Conservation (phyloP, 2,329 filamentous ascomycete genomes). For the Cryphonectria radicalis region DNA sequence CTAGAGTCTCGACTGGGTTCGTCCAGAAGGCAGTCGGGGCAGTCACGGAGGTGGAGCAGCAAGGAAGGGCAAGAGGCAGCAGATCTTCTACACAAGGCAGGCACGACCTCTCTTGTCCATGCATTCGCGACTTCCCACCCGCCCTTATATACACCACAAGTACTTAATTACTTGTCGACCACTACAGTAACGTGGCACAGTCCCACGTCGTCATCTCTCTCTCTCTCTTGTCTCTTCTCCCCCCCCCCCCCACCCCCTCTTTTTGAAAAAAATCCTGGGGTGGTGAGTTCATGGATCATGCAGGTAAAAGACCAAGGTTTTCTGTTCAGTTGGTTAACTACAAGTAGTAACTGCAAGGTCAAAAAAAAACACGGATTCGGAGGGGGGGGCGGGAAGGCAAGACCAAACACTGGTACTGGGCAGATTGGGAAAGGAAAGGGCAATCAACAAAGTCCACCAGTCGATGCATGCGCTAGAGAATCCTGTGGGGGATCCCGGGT, state of each 20-base stretch:
- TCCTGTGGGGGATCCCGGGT: background rate
- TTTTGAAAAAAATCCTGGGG: no score
- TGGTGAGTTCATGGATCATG: background rate
- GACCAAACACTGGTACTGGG: background rate
- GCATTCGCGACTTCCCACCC: background rate
- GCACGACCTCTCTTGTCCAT: background rate
- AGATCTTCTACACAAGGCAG: background rate
- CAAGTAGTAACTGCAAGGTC: background rate
- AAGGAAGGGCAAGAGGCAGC: background rate
- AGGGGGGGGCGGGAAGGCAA: conserved; percentile 4
- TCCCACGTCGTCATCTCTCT: background rate
- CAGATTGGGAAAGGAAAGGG: background rate
- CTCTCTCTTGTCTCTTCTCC: no score
- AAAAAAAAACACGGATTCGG: conserved; percentile 10
- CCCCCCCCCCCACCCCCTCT: no score
- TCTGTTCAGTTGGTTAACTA: no score
- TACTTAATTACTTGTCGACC: background rate
- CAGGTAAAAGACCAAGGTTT: background rate
- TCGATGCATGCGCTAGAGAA: conserved; percentile 5
- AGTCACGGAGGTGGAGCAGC: no score
- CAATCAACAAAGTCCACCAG: conserved; percentile 1
- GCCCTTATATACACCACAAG: background rate
- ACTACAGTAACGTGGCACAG: background rate
- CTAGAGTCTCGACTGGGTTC: background rate
- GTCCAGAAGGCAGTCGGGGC: background rate